Evolutionary conservation across 208 protist genomes (phyloP), one percentile per base, ranked within the genome.

Genomic region (Trichomonas gallinae): DNA sequence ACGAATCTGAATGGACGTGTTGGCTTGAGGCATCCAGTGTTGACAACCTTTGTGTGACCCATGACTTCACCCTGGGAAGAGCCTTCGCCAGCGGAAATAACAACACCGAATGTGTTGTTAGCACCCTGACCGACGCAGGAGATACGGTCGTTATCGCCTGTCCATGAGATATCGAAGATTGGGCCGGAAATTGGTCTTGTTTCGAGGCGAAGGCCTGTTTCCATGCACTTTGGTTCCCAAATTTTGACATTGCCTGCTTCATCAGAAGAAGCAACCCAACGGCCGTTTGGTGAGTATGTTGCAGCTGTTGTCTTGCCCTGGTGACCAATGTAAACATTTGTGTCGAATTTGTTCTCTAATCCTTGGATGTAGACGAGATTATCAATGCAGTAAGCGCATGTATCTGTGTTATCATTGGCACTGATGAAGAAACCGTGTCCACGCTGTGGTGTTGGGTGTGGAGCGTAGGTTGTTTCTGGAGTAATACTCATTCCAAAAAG

Each of bases 371-470:
- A 93, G 10, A 93, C 87, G 46, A 93, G 15, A 17, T 48, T 51
- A 38, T 93, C 87, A 15, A 93, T 26, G 26, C n/a, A 23, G 26
- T 93, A 93, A 51, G 26, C 40, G 45, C 42, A 34, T 49, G 40
- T 42, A 26, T 40, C 31, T 34, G 45, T 42, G 15, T 44, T 93
- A 8, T 93, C 87, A 44, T 40, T 42, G 44, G 17, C 42, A 26
- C 87, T 51, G 15, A 93, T 51, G 44, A 93, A 93, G 44, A 93
- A 93, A 13, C 87, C 87, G 31, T 48, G 87, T 34, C 44, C 87
- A 93, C 87, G 87, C 17, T 44, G 87, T 93, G 87, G 87, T 38
- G 45, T n/a, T 93, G 87, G 87, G 45, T 93, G 87, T 51, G 87
- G 87, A 51, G 87, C 15, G 31, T 58, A 51, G 44, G 45, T 34